Base-by-base conservation (phyloP, 305 asterid genomes). In the Fraxinus dipetala region DNA sequence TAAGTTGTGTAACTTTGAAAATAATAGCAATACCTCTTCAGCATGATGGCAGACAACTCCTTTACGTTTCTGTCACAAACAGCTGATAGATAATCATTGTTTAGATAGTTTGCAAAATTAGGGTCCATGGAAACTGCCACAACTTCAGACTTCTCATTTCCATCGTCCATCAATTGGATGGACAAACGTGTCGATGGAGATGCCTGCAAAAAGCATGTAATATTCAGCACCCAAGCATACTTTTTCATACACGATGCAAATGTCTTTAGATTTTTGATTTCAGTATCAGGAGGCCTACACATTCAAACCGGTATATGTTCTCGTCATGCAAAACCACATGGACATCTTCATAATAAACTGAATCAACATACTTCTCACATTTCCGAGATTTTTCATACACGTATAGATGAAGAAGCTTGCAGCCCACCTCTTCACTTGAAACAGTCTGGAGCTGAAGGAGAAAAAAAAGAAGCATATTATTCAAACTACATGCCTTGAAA, bases 61-160 rank as follows among this genome's bases (percentile, higher is more conserved):
- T 90, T 93, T 86, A 3, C 35, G 4, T 32, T 32, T 32, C 86
- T 91, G 18, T 87, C 92, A 76, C 82, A 90, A 83, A 85, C 88
- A 82, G 84, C 88, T 76, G 99, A 89, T 72, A 94, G 96, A 89
- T 92, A 96, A 85, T 92, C 97, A 20, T 86, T 86, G 78, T 91
- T 86, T 75, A 93, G 97, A 88, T 96, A 93, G 72, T 91, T 82
- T 18, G 97, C 92, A 84, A 94, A 96, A 80, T 88, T 90, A 31
- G 98, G 98, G 88, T 96, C 98, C 35, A 93, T 90, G 7, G 97
- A 94, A 67, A 91, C 97, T 22, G 97, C 92, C 89, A 93, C 95
- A 82, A 92, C 97, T 83, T 93, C 99, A 80, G 98, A 88, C 90
- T 92, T 96, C 85, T 94, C 98, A 85, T 87, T 91, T 85, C 92